Evolutionary conservation across 495 filamentous ascomycete genomes (phyloP).

Genomic region (Aspergillus homomorphus): DNA sequence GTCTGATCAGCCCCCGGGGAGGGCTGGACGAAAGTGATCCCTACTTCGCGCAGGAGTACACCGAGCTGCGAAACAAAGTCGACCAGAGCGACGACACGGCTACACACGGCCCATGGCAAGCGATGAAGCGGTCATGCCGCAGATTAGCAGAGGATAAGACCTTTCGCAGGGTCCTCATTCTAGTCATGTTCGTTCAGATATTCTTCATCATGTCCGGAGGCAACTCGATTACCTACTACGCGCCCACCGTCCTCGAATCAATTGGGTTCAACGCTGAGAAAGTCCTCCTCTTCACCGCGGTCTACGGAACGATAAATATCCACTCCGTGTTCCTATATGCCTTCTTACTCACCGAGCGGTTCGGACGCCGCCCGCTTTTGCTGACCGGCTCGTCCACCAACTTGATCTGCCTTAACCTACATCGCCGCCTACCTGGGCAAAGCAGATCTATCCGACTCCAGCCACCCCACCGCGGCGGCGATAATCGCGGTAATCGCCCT

Average conservation of each 20-base stretch:
- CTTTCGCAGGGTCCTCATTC: constrained; percentile 35
- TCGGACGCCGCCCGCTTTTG: constrained; percentile 23
- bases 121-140: constrained; percentile 51
- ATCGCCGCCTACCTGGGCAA: constrained; percentile 21
- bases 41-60: constrained; percentile 69
- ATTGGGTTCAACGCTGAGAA: constrained; percentile 55
- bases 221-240: constrained; percentile 69
- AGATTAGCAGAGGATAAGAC: constrained; percentile 16
- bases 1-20: constrained; percentile 62
- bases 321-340: constrained; percentile 25
- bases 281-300: constrained; percentile 23
- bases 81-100: constrained; percentile 45
- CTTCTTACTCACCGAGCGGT: constrained; percentile 22
- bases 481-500: constrained; percentile 26
- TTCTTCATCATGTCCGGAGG: constrained; percentile 68
- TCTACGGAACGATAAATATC: constrained; percentile 26
- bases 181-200: constrained; percentile 62
- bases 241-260: constrained; percentile 63
- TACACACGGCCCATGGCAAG: constrained; percentile 8
- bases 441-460: constrained; percentile 6
- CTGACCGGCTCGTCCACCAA: constrained; percentile 24
- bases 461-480: constrained; percentile 16
- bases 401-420: constrained; percentile 19
- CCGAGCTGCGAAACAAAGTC: constrained; percentile 71
- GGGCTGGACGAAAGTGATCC: constrained; percentile 51